Conservation (phyloP, 345 rosid genomes). For the Eucalyptus marginata region DNA sequence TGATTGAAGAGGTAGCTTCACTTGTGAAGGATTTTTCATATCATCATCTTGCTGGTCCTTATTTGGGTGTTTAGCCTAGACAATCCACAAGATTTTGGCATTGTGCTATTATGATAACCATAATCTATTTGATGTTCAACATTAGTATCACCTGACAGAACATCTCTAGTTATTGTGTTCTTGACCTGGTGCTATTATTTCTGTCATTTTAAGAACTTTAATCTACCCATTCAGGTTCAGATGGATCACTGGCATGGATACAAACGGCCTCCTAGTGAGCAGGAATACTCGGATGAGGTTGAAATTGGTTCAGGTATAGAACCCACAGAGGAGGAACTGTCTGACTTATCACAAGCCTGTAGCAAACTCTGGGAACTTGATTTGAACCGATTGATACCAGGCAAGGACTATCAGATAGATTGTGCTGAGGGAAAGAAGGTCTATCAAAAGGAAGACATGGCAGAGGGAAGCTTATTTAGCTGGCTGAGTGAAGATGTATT, state of each 20-base stretch:
- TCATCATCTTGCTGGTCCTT: neutral
- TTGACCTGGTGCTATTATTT: neutral
- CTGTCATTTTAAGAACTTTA: neutral
- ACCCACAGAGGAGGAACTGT: slow-evolving; percentile 65
- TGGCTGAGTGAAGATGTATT: slow-evolving; percentile 65
- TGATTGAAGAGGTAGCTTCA: neutral
- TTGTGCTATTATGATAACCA: neutral
- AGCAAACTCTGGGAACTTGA: slow-evolving; percentile 90
- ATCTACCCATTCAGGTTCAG: slow-evolving; percentile 23
- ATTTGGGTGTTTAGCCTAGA: neutral
- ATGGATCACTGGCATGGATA: slow-evolving; percentile 73
- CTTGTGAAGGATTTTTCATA: neutral
- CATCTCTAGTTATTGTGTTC: neutral
- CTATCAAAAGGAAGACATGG: slow-evolving; percentile 60
- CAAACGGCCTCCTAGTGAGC: slow-evolving; percentile 57
- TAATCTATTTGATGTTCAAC: neutral
- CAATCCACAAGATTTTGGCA: neutral
- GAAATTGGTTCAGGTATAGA: slow-evolving; percentile 21
- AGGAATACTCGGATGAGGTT: slow-evolving; percentile 55
- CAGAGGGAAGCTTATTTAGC: slow-evolving; percentile 55
- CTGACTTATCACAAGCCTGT: slow-evolving; percentile 74
- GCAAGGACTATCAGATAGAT: slow-evolving; percentile 76
- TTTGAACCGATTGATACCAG: slow-evolving; percentile 62
- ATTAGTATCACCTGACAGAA: neutral
- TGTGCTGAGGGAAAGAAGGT: slow-evolving; percentile 91